A percentile compares a stretch with the other conserved stretches of the same genome.
Evolutionary conservation across 768 basidiomycete species (phyloP).

Genomic region (Phlebiopsis flavidoalba): DNA sequence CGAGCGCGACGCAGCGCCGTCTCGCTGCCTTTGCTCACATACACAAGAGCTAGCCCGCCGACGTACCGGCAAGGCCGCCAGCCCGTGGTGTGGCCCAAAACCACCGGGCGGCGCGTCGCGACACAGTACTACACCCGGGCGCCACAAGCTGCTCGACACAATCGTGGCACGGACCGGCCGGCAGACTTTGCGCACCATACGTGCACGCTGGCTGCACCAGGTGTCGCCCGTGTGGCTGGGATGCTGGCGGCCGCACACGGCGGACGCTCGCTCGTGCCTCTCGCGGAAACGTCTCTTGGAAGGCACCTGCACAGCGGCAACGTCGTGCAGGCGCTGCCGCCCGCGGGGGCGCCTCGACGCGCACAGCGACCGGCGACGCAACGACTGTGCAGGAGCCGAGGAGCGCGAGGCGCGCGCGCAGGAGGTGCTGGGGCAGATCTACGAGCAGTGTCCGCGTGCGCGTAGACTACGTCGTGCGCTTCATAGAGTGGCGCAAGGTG

Average conservation of each 20-base stretch:
- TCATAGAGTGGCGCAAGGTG: constrained; percentile 3
- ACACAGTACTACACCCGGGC: neutral
- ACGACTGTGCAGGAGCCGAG: constrained; percentile 18
- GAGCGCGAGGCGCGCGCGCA: constrained; percentile 29
- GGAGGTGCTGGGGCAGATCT: constrained; percentile 40
- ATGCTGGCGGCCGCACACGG: constrained; percentile 60
- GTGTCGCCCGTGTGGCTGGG: constrained; percentile 61
- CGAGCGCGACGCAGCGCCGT: constrained; percentile 17
- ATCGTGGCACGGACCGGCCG: neutral
- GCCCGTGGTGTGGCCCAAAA: constrained; percentile 11
- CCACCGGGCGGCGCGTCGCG: constrained; percentile 7
- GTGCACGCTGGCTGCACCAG: constrained; percentile 57
- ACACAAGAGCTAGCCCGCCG: constrained; percentile 10
- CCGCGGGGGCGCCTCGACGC: neutral
- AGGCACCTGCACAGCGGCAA: constrained; percentile 48
- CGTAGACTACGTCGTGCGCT: constrained; percentile 22
- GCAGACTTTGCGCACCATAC: constrained; percentile 55
- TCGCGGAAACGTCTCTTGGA: constrained; percentile 44
- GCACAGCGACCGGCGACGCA: constrained; percentile 12
- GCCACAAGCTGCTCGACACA: neutral
- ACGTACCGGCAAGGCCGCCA: constrained; percentile 6
- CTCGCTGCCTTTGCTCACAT: constrained; percentile 23
- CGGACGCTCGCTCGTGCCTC: constrained; percentile 40
- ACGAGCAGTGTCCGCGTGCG: constrained; percentile 46
- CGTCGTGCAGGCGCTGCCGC: constrained; percentile 37